Base-by-base conservation (phyloP, 148 eudicot genomes). In the Drosera capensis region DNA sequence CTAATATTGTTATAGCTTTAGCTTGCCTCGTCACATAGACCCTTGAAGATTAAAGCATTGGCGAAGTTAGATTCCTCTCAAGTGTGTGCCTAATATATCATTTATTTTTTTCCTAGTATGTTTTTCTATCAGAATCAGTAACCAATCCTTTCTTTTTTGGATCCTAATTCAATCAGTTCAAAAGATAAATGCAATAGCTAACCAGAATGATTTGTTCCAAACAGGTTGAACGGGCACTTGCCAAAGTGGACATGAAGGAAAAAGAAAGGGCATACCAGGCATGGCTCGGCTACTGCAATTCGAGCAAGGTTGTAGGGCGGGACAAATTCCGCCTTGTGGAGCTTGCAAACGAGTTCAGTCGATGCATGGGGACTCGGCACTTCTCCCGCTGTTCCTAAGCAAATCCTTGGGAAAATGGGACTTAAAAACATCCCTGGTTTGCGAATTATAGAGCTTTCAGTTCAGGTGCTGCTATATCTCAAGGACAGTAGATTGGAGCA, bases 211-310 rank as follows among this genome's bases (percentile, higher is more conserved):
- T 37, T 8, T 12, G 8, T 20, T 20, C 11, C 16, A 50, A 25
- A 59, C 77, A 88, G 96, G 97, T 90, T 45, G 85, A 84, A 48
- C 75, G 76, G 9, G 87, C 87, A n/a, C 46, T 90, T 47, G 68
- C 82, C 45, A 57, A 73, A 7, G 78, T 84, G 31, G 95, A 80
- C 48, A 75, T 78, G 85, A 75, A 80, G 55, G 73, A 52, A 76
- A 90, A 84, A 72, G 85, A 90, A 63, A 54, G 93, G 8, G 97
- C 97, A 56, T 90, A 90, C 71, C 95, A 90, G 58, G 93, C 97
- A 23, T 90, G 95, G 97, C 95, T 90, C 20, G 93, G 97, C 31
- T 90, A 80, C 56, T 90, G 84, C 68, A 88, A 88, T 63, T 88
- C 95, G 0, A 78, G 55, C 35, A 84, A 71, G 63, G 66, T 11